Percentiles rank a stretch among this genome's conserved stretches.
phyloP scores from a whole-genome alignment of 2,329 filamentous ascomycete genomes.

The Gnomoniopsis smithogilvyi region DNA sequence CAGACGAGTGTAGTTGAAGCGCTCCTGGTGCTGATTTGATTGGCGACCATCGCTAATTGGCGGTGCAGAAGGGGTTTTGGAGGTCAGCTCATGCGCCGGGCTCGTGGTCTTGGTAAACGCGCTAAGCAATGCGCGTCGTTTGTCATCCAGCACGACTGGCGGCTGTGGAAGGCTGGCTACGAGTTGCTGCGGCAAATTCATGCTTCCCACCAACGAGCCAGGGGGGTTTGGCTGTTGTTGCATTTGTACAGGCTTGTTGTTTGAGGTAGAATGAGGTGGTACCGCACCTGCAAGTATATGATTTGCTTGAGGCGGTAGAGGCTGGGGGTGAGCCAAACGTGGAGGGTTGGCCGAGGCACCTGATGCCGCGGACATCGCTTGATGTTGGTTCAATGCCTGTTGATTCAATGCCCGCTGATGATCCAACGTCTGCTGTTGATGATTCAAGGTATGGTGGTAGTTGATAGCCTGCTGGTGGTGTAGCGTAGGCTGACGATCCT shows the following conservation, averaged over 20 bases:
- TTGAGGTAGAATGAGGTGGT: neutral
- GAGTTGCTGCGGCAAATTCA: constrained; percentile 7
- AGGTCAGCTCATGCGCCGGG: constrained; percentile 18
- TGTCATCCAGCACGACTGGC: constrained; percentile 33
- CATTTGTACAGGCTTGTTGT: constrained; percentile 10
- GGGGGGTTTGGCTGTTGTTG: constrained; percentile 5
- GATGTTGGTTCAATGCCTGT: constrained; percentile 8
- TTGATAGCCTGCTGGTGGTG: constrained; percentile 8
- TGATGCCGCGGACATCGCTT: neutral
- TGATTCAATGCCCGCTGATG: constrained; percentile 18
- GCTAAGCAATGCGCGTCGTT: constrained; percentile 42
- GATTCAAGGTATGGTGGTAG: constrained; percentile 21
- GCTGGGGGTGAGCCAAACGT: constrained; percentile 8
- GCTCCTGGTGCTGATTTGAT: constrained; percentile 15
- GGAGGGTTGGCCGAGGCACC: neutral
- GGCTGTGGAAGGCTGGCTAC: constrained; percentile 10
- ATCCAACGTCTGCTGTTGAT: constrained; percentile 27
- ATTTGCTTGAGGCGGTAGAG: constrained; percentile 14
- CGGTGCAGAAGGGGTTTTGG: constrained; percentile 12
- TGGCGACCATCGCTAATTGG: constrained; percentile 13
- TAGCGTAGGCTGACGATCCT: constrained; percentile 6
- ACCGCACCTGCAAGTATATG: constrained; percentile 5
- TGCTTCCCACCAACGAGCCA: constrained; percentile 2
- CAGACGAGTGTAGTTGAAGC: constrained; percentile 6
- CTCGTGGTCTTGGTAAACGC: constrained; percentile 36